Conservation (phyloP, 2,329 filamentous ascomycete genomes). For the Penicillium sp. region DNA sequence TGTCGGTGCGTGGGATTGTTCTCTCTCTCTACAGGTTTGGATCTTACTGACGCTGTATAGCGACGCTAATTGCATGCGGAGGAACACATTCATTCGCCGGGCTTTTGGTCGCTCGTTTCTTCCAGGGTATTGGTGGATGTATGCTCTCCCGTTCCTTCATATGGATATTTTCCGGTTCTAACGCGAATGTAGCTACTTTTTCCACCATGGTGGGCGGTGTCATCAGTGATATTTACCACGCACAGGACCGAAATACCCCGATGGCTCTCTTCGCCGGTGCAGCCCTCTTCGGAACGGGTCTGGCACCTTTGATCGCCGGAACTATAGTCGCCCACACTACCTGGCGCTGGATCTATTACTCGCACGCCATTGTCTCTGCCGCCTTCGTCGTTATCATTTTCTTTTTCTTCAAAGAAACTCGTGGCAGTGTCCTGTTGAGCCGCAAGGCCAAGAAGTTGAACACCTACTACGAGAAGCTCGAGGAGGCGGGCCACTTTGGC, state of each 20-base stretch:
- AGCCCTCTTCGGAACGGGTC: slow-evolving; percentile 74
- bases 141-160: slow-evolving; percentile 39
- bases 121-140: slow-evolving; percentile 73
- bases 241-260: slow-evolving; percentile 76
- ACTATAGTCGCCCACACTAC: slow-evolving; percentile 64
- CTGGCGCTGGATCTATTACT: slow-evolving; percentile 89
- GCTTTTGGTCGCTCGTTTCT: slow-evolving; percentile 72
- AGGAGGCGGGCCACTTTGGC: slow-evolving; percentile 61
- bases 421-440: slow-evolving; percentile 75
- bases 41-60: slow-evolving; percentile 8
- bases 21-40: too few species aligned
- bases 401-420: slow-evolving; percentile 75
- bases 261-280: slow-evolving; percentile 86
- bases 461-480: slow-evolving; percentile 72
- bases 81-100: slow-evolving; percentile 67
- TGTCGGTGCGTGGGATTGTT: slow-evolving; percentile 42
- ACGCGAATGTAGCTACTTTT: slow-evolving; percentile 53
- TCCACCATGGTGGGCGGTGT: slow-evolving; percentile 92
- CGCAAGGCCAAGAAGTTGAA: slow-evolving; percentile 73
- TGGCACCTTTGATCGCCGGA: slow-evolving; percentile 70
- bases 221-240: slow-evolving; percentile 79
- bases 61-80: slow-evolving; percentile 59
- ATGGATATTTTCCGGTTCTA: neutral
- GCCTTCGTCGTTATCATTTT: slow-evolving; percentile 63
- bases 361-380: slow-evolving; percentile 70